phyloP scores from a whole-genome alignment of 495 filamentous ascomycete species.

The Pyrenula massariospora region DNA sequence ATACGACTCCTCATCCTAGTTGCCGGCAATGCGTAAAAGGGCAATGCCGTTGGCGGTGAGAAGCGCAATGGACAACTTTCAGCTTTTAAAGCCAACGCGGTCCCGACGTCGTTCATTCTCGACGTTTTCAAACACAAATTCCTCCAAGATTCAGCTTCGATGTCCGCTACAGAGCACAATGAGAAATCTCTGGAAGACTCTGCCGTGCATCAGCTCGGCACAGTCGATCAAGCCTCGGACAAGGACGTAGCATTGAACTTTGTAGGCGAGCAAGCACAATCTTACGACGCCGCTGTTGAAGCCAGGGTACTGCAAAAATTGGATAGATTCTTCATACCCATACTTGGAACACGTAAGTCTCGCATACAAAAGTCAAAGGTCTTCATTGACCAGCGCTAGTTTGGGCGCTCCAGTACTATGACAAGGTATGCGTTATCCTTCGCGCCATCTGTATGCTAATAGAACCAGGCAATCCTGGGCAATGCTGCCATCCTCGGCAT shows the following conservation, averaged over 20 bases:
- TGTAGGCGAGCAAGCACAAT: not conserved
- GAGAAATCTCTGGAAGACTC: not conserved
- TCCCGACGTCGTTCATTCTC: too few relatives aligned
- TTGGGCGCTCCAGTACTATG: conserved; percentile 32
- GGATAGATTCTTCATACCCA: conserved; percentile 57
- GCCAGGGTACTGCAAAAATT: conserved; percentile 57
- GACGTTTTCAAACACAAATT: too few relatives aligned
- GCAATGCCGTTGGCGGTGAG: too few relatives aligned
- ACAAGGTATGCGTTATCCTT: conserved; percentile 39
- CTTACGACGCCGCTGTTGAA: conserved; percentile 23
- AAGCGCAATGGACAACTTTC: too few relatives aligned
- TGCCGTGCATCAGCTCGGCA: not conserved
- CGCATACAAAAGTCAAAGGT: not conserved
- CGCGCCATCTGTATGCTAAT: conserved; percentile 20
- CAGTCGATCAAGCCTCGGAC: not conserved
- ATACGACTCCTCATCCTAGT: too few relatives aligned
- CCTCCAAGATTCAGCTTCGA: too few relatives aligned
- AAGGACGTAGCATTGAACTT: not conserved
- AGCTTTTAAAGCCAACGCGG: too few relatives aligned
- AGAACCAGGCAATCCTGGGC: conserved; percentile 21
- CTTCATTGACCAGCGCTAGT: conserved; percentile 3
- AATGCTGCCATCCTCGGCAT: conserved; percentile 21
- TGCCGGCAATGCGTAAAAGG: too few relatives aligned
- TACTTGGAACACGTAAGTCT: conserved; percentile 43
- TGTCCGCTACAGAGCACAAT: not conserved